Percentiles rank a stretch among this genome's conserved stretches.
phyloP scores from a whole-genome alignment of 148 eudicot species.

The Vaccinium macrocarpon region DNA sequence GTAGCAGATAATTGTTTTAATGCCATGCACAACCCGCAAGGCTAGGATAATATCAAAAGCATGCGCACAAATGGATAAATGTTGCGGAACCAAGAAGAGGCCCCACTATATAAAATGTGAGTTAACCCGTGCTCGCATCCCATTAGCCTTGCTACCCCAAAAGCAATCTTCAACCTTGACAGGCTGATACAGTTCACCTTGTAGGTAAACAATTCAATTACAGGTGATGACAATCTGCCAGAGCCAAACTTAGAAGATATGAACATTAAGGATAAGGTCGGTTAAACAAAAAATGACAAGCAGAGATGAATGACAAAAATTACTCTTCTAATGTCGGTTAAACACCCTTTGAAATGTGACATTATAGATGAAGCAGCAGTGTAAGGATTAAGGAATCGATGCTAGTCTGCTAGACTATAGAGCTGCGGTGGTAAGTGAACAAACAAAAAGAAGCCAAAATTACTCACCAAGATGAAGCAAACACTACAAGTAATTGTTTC shows the following conservation, averaged over 20 bases:
- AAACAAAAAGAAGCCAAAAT: constrained; percentile 11
- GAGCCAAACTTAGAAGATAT: background rate
- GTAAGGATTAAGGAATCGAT: background rate
- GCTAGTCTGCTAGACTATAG: background rate
- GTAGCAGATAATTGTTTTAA: too few species aligned
- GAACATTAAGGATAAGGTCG: background rate
- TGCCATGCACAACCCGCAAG: too few species aligned
- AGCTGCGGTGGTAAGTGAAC: background rate
- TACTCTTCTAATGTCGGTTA: background rate
- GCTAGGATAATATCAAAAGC: too few species aligned
- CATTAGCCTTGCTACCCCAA: too few species aligned
- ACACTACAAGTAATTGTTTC: background rate
- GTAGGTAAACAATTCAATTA: constrained; percentile 14
- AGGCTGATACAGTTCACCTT: constrained; percentile 74
- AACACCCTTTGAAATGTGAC: background rate
- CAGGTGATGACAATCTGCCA: background rate
- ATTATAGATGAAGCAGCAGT: constrained; percentile 1
- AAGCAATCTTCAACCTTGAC: constrained; percentile 80
- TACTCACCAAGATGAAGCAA: background rate
- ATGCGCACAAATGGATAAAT: too few species aligned
- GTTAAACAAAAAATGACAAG: constrained; percentile 9
- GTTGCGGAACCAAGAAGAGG: too few species aligned
- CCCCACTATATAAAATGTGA: too few species aligned
- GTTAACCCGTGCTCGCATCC: too few species aligned
- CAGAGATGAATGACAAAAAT: background rate